Base-by-base conservation (phyloP, 2,329 filamentous ascomycete species). In the Xylariaceae sp. region DNA sequence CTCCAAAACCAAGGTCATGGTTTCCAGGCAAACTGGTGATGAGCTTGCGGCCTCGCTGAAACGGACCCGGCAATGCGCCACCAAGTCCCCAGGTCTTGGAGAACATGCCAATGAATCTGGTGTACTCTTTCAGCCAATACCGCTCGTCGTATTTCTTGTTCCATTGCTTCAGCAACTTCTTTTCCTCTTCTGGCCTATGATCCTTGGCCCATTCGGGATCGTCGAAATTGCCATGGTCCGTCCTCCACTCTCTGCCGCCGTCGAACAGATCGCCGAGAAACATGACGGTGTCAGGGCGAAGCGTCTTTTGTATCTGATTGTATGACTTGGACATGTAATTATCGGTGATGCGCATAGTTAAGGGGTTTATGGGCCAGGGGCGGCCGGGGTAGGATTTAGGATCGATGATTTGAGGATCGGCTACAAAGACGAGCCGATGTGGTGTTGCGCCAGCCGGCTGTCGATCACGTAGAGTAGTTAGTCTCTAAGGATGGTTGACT, bases 201-300 rank as follows among this genome's bases (percentile, higher is more conserved):
- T 71, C 73, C 31, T 71, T 71, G 18, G 78, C 77, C 83, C 83
- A 86, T 56, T 75, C 74, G 1, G 81, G 81, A 57, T 87, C 83
- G 19, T 77, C 71, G 47, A 83, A 83, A 42, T 77, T 70, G 41
- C 82, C 86, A 19, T 77, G 77, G 2, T 71, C 74, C 12, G 92
- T 93, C 60, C 86, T 88, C 94, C 94, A 99, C 75, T 99, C 94
- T 60, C 94, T 82, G 9, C 94, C 94, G 4, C 94, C 94, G 66
- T 99, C 94, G 64, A 99, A 97, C 1, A 99, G 75, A 66, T 99
- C 94, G 7, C 94, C 94, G 0, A 99, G 76, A 66, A 99, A 97
- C 66, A 97, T 83, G 1, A 96, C 77, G 14, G 89, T 92, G 66
- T 97, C 90, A 0, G 94, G 94, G n/a, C 82, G 81, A 13, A 97